Evolutionary conservation across 257 asterid genomes (phyloP), one percentile per base, ranked within the genome.

Genomic region (Solanum phureja): DNA sequence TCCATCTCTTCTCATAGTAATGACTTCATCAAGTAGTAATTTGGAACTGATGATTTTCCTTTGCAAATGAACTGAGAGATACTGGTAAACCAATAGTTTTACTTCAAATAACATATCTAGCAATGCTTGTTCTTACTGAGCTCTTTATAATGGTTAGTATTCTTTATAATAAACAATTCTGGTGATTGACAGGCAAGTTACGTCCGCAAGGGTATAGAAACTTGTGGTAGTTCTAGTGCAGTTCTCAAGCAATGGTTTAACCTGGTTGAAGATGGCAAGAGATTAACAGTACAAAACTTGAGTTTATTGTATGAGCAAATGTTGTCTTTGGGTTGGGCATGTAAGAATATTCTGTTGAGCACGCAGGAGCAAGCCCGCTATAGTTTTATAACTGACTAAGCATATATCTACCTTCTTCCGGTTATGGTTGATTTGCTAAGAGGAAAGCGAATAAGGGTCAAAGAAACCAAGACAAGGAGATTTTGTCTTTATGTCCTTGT

Each of bases 301-400:
- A 76, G 58, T 35, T 19, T 66, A 62, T 76, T 97, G 84, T 87
- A 83, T 66, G 95, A 93, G 37, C 91, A 92, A 87, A 93, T 96
- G 98, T 89, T 89, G 37, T 88, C 83, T 37, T 33, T 88, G 34
- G 98, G 99, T 18, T 95, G 98, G 99, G 91, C 90, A 82, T 94
- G 94, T 87, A 92, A 88, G 83, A 93, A 93, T 89, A 88, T 96
- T 84, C 99, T 96, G 11, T 87, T 94, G 89, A 96, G 94, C 93
- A 87, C 92, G 10, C 87, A 79, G n/a, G 99, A 96, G 92, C 97
- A 93, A 84, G 93, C 91, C 69, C 89, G 96, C 83, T 96, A 94
- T 83, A 92, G 91, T 92, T 94, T 94, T 90, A 83, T 91, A 84
- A 89, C 94, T 21, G 91, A 91, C 88, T 92, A 87, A 91, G 52